These are phyloP conservation scores for Auriculariales sp. DNA, from an alignment of 768 basidiomycete genomes.

Conservation along the genomic window DNA sequence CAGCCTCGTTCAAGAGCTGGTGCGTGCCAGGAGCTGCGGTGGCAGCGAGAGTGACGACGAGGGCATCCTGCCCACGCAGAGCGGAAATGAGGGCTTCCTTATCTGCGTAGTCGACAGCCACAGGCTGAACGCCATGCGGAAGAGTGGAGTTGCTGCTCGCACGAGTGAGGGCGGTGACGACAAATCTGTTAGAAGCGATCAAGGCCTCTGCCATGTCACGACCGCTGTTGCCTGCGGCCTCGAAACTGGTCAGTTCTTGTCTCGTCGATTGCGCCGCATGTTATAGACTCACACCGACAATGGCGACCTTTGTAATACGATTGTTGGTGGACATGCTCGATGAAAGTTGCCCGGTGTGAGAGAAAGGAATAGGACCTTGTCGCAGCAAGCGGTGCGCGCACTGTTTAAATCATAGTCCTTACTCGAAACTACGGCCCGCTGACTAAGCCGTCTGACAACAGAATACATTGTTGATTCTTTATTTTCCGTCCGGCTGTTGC, in stretches of 20 bases:
- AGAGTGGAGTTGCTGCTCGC: background rate
- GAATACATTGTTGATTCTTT: too few relatives aligned
- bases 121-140: background rate
- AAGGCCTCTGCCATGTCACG: background rate
- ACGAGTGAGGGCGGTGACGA: background rate
- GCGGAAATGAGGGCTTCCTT: background rate
- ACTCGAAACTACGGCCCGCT: too few relatives aligned
- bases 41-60: background rate
- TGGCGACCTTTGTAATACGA: background rate
- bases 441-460: too few relatives aligned
- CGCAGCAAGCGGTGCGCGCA: too few relatives aligned
- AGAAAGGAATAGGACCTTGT: too few relatives aligned
- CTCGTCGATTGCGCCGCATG: background rate
- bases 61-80: background rate
- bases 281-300: background rate
- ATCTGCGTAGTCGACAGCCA: background rate
- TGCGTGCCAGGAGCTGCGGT: background rate
- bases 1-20: background rate
- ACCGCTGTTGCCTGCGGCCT: background rate
- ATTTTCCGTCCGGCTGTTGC: too few relatives aligned
- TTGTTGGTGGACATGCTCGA: too few relatives aligned
- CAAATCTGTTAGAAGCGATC: background rate
- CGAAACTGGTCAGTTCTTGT: background rate
- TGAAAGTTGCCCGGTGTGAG: too few relatives aligned
- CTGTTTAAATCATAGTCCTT: too few relatives aligned